Conservation (phyloP, 2,329 filamentous ascomycete species). For the Pyrenophora teres region DNA sequence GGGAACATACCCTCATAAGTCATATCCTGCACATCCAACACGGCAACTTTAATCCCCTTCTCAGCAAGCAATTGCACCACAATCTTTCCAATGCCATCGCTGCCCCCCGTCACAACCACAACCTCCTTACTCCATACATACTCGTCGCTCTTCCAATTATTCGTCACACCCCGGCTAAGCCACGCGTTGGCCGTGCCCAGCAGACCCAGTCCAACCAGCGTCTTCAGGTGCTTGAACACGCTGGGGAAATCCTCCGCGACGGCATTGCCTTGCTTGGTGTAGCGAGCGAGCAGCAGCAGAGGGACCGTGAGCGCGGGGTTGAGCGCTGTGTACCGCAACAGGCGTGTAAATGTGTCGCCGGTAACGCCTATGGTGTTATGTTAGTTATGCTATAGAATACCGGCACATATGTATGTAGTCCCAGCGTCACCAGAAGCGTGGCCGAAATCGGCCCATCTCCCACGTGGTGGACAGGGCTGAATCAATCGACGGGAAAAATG, state of each 20-base stretch:
- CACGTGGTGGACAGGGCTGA: neutral
- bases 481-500: neutral
- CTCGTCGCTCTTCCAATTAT: constrained; percentile 58
- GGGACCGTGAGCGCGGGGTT: constrained; percentile 69
- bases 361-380: constrained; percentile 33
- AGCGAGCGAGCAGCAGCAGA: constrained; percentile 65
- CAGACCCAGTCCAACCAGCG: constrained; percentile 60
- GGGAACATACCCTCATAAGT: constrained; percentile 53
- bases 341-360: constrained; percentile 62
- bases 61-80: constrained; percentile 70
- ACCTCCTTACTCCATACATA: constrained; percentile 73
- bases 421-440: neutral
- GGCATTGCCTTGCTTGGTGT: constrained; percentile 65
- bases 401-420: neutral
- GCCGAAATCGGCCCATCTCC: too few relatives aligned
- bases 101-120: constrained; percentile 75
- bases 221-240: constrained; percentile 60
- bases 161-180: constrained; percentile 57
- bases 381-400: neutral
- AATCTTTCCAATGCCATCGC: constrained; percentile 71
- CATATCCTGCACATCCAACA: constrained; percentile 70
- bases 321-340: constrained; percentile 65
- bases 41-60: constrained; percentile 68
- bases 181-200: constrained; percentile 55
- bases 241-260: constrained; percentile 55